A percentile compares a stretch with the other conserved stretches of the same genome.
Conservation (phyloP, 2,329 filamentous ascomycete species). For the Pestalotiopsis sp. region DNA sequence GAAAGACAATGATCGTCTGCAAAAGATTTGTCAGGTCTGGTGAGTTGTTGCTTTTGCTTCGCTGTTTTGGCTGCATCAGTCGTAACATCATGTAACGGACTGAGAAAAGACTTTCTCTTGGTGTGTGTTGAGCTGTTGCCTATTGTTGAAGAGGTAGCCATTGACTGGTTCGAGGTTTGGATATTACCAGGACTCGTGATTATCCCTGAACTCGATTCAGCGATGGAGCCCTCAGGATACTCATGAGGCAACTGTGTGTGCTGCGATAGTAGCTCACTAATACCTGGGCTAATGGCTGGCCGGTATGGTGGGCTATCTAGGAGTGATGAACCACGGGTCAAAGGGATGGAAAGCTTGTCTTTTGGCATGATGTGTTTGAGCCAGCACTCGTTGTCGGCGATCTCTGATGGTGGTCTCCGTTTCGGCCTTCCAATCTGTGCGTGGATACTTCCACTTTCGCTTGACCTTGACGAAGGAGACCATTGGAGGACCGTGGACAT, state of each 20-base stretch:
- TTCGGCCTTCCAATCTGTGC: conserved; percentile 16
- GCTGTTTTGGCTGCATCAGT: background rate
- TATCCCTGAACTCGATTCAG: background rate
- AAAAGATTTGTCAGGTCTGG: background rate
- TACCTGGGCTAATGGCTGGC: conserved; percentile 2
- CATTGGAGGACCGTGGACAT: conserved; percentile 23
- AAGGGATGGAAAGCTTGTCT: conserved; percentile 7
- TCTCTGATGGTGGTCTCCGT: conserved; percentile 15
- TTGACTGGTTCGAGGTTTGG: background rate
- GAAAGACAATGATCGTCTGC: background rate
- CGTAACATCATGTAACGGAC: background rate
- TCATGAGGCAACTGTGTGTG: background rate
- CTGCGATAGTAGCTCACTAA: conserved; percentile 1
- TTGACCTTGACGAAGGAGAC: conserved; percentile 29
- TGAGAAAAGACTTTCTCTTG: background rate
- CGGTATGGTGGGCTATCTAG: conserved; percentile 1
- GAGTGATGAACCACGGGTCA: conserved; percentile 15
- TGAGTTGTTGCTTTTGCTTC: background rate
- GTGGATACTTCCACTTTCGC: conserved; percentile 7
- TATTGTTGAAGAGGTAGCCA: background rate
- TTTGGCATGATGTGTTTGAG: background rate
- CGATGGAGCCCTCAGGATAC: background rate
- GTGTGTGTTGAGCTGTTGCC: background rate
- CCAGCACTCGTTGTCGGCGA: conserved; percentile 12
- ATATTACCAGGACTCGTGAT: background rate